phyloP scores from a whole-genome alignment of 2,329 filamentous ascomycete species.

The Colletotrichum tropicale region DNA sequence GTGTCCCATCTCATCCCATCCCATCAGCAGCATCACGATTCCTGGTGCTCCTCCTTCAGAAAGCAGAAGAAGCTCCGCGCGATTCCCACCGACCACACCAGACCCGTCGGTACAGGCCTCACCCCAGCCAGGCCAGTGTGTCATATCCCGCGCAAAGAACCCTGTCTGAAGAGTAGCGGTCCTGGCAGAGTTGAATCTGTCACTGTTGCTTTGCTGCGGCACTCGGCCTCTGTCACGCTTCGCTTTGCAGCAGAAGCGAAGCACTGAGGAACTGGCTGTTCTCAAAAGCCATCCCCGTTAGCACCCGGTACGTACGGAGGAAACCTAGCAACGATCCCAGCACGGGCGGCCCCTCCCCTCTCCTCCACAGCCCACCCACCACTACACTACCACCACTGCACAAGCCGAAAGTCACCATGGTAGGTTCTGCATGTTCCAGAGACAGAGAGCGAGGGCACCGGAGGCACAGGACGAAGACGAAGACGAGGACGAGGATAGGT shows the following conservation, averaged over 20 bases:
- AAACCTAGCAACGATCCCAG: conserved; percentile 7
- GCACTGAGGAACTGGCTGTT: not conserved
- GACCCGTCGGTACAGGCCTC: not conserved
- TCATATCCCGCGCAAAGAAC: not conserved
- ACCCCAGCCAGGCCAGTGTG: not conserved
- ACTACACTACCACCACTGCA: not conserved
- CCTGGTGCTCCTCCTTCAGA: not conserved
- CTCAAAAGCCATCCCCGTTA: not conserved
- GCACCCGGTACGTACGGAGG: not conserved
- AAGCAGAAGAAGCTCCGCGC: not conserved
- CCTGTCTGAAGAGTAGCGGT: not conserved
- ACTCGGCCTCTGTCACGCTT: not conserved
- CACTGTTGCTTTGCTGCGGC: not conserved
- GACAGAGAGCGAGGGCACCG: not conserved
- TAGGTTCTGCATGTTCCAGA: not conserved
- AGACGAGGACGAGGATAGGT: not conserved
- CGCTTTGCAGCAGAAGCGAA: not conserved
- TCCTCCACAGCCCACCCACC: not conserved
- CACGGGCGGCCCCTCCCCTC: conserved; percentile 9
- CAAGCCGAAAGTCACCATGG: not conserved
- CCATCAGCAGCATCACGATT: not conserved
- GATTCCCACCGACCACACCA: not conserved
- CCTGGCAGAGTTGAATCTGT: not conserved
- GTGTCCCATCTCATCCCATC: not conserved
- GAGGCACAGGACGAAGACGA: not conserved